Percentiles rank a stretch among this genome's conserved stretches.
These are phyloP conservation scores for Curvularia eragrostidis DNA, from an alignment of 2,329 filamentous ascomycete species.

Conservation along the genomic window DNA sequence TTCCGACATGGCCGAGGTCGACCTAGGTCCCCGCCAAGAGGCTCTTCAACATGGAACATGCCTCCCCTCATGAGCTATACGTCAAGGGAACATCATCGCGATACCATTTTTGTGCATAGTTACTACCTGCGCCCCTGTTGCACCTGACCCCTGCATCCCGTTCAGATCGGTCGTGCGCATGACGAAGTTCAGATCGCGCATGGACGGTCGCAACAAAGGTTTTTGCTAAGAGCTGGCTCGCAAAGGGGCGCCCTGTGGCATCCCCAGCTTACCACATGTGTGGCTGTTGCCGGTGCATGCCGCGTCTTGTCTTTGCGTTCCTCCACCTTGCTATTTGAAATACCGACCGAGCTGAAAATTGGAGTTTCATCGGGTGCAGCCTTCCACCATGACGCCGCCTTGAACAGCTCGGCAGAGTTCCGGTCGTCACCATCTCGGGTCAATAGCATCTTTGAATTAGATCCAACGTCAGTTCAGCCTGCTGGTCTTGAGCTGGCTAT, in stretches of 20 bases:
- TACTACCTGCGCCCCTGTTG: neutral
- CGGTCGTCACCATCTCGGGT: too few species aligned
- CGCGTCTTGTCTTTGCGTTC: neutral
- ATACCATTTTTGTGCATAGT: neutral
- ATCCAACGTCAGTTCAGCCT: neutral
- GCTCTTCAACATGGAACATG: neutral
- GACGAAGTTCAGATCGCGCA: neutral
- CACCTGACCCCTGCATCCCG: neutral
- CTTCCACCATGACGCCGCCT: neutral
- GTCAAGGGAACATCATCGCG: neutral
- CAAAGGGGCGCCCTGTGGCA: neutral
- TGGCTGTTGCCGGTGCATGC: neutral
- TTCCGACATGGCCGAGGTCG: conserved; percentile 8
- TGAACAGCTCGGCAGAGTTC: neutral
- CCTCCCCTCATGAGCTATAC: neutral
- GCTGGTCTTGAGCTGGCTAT: neutral
- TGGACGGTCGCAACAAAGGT: neutral
- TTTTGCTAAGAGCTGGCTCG: neutral
- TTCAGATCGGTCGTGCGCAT: neutral
- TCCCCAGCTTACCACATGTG: neutral
- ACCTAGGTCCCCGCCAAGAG: neutral
- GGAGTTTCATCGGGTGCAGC: neutral
- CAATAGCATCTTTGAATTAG: neutral
- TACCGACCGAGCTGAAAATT: neutral
- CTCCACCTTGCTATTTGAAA: neutral